phyloP scores from a whole-genome alignment of 1,284 basidiomycete genomes.

The Erythrobasidium hasegawianum region DNA sequence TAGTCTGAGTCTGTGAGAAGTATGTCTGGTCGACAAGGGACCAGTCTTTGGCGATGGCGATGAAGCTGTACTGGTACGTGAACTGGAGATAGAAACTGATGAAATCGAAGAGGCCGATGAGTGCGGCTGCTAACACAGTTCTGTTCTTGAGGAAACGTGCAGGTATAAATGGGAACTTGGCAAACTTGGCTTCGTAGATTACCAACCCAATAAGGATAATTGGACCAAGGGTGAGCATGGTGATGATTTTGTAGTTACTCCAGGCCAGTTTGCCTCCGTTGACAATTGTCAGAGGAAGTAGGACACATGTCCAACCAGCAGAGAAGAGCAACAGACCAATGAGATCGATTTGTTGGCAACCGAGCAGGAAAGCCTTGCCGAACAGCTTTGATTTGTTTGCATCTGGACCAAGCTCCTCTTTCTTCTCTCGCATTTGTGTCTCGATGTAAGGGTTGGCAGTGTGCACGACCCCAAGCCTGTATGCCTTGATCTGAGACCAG shows the following conservation, averaged over 20 bases:
- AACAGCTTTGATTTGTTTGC: neutral
- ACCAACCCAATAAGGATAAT: conserved; percentile 51
- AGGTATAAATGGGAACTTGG: conserved; percentile 53
- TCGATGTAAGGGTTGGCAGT: conserved; percentile 38
- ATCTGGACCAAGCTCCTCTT: conserved; percentile 1
- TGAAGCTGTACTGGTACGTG: conserved; percentile 43
- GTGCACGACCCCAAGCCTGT: conserved; percentile 54
- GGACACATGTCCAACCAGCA: conserved; percentile 49
- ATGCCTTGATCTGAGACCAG: conserved; percentile 66
- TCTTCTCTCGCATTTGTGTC: conserved; percentile 5
- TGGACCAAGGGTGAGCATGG: conserved; percentile 52
- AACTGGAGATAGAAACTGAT: conserved; percentile 49
- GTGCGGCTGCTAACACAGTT: conserved; percentile 47
- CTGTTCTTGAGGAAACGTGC: conserved; percentile 46
- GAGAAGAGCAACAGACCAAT: conserved; percentile 65
- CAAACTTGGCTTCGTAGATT: conserved; percentile 52
- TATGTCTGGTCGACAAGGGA: conserved; percentile 38
- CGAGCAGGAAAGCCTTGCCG: conserved; percentile 40
- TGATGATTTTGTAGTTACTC: conserved; percentile 39
- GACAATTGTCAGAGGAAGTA: conserved; percentile 61
- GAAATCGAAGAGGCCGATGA: conserved; percentile 49
- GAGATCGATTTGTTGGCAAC: conserved; percentile 57
- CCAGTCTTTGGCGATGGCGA: conserved; percentile 38
- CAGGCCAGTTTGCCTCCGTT: conserved; percentile 37
- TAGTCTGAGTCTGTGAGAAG: conserved; percentile 50